Conservation (phyloP, 2,329 filamentous ascomycete genomes). For the Cercospora brassicicola region DNA sequence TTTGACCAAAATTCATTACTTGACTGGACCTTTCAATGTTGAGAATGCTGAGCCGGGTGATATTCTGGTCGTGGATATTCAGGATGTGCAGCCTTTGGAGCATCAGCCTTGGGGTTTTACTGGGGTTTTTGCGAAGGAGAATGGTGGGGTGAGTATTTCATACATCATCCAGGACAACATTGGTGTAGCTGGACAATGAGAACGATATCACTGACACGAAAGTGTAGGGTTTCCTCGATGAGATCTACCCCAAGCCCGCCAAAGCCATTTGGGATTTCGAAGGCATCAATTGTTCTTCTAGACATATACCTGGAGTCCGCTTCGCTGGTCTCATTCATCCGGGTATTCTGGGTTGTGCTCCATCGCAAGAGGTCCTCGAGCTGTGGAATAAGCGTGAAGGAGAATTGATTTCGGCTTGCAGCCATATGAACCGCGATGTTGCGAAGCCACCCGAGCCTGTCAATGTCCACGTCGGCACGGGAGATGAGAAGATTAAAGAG, state of each 20-base stretch:
- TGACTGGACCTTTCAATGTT: constrained; percentile 85
- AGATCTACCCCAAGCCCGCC: constrained; percentile 77
- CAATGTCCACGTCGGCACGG: constrained; percentile 72
- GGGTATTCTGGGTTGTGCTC: constrained; percentile 86
- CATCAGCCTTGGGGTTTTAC: constrained; percentile 89
- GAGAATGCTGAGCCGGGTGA: constrained; percentile 83
- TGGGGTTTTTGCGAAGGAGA: constrained; percentile 74
- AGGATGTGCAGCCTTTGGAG: constrained; percentile 86
- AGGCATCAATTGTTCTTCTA: constrained; percentile 76
- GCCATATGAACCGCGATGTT: constrained; percentile 67
- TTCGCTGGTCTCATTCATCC: constrained; percentile 87
- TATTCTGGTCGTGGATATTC: constrained; percentile 82
- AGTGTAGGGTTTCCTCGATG: constrained; percentile 68
- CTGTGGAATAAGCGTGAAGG: constrained; percentile 83
- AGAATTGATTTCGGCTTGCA: constrained; percentile 70
- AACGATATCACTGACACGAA: not conserved
- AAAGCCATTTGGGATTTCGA: constrained; percentile 78
- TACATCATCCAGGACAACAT: not conserved
- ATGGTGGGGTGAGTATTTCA: constrained; percentile 60
- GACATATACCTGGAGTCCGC: constrained; percentile 82
- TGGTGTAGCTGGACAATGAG: not conserved
- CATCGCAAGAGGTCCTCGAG: constrained; percentile 71
- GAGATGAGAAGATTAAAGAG: constrained; percentile 56
- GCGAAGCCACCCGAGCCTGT: constrained; percentile 71
- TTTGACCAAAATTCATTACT: constrained; percentile 79